A percentile compares a stretch with the other conserved stretches of the same genome.
Evolutionary conservation across 1,139 yeast species (phyloP).

Genomic region (Diutina ranongensis): DNA sequence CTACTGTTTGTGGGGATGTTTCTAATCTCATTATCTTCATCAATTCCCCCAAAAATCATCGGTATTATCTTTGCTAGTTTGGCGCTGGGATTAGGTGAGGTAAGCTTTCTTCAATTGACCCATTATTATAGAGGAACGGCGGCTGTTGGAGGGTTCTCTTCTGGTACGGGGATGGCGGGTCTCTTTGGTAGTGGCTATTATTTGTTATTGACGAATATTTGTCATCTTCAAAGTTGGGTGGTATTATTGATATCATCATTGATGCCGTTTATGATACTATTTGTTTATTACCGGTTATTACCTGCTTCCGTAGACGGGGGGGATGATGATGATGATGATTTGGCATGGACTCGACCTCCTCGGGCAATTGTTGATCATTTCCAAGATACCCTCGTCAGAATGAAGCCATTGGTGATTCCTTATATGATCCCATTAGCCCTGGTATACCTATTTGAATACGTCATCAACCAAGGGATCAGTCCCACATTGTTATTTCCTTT

Average conservation of each 20-base stretch:
- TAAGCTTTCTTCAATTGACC: conserved; percentile 77
- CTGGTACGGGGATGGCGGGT: conserved; percentile 96
- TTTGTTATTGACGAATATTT: conserved; percentile 27
- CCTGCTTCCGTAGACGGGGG: conserved; percentile 15
- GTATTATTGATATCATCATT: conserved; percentile 23
- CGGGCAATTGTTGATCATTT: conserved; percentile 14
- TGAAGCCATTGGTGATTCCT: conserved; percentile 47
- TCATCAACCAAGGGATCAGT: conserved; percentile 83
- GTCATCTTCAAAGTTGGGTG: conserved; percentile 21
- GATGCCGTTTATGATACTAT: conserved; percentile 26
- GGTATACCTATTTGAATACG: conserved; percentile 79
- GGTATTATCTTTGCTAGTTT: conserved; percentile 79
- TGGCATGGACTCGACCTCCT: not conserved
- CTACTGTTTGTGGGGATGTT: conserved; percentile 73
- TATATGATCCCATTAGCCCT: conserved; percentile 75
- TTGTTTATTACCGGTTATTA: conserved; percentile 18
- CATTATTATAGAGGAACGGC: conserved; percentile 43
- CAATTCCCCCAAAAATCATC: conserved; percentile 29
- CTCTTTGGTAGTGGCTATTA: conserved; percentile 56
- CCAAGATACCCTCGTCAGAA: conserved; percentile 24
- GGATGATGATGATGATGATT: not conserved
- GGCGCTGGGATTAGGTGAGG: conserved; percentile 85
- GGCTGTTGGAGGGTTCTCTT: conserved; percentile 77
- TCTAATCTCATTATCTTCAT: conserved; percentile 37
- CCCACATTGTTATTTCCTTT: conserved; percentile 79